Evolutionary conservation across 1,284 basidiomycete genomes (phyloP).

Genomic region (Termitomyces sp.): DNA sequence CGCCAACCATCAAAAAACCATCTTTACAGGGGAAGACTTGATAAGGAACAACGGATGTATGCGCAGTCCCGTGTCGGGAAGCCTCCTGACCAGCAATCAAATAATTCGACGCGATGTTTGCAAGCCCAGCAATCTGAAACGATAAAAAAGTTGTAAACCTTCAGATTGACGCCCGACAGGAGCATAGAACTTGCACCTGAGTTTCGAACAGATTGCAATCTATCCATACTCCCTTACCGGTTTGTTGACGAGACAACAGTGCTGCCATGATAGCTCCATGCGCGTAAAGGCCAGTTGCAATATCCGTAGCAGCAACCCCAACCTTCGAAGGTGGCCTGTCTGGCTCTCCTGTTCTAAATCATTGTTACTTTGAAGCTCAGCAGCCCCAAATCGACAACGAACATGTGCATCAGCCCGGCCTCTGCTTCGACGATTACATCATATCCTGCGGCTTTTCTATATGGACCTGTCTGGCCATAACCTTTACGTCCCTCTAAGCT

Average conservation of each 20-base stretch:
- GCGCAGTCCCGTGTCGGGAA: constrained; percentile 84
- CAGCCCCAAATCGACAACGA: constrained; percentile 22
- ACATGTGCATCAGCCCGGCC: constrained; percentile 94
- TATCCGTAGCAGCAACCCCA: constrained; percentile 86
- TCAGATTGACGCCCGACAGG: constrained; percentile 15
- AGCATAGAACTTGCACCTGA: constrained; percentile 51
- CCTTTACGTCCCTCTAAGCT: constrained; percentile 42
- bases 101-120: constrained; percentile 93
- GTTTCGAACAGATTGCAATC: constrained; percentile 88
- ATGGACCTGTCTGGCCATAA: constrained; percentile 93
- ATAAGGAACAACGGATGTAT: constrained; percentile 89
- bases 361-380: neutral
- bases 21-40: constrained; percentile 87
- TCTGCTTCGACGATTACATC: constrained; percentile 90
- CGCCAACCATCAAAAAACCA: constrained; percentile 92
- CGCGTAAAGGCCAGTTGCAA: constrained; percentile 90
- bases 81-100: constrained; percentile 85
- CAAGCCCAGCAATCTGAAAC: constrained; percentile 79
- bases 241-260: constrained; percentile 75
- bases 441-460: constrained; percentile 78
- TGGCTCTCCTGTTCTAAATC: constrained; percentile 78
- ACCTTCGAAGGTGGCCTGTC: constrained; percentile 88
- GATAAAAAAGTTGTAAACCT: neutral
- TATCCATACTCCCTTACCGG: constrained; percentile 86
- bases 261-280: constrained; percentile 93